A percentile compares a stretch with the other conserved stretches of the same genome.
phyloP scores from a whole-genome alignment of 1,139 yeast genomes.

The Yamadazyma sp. region DNA sequence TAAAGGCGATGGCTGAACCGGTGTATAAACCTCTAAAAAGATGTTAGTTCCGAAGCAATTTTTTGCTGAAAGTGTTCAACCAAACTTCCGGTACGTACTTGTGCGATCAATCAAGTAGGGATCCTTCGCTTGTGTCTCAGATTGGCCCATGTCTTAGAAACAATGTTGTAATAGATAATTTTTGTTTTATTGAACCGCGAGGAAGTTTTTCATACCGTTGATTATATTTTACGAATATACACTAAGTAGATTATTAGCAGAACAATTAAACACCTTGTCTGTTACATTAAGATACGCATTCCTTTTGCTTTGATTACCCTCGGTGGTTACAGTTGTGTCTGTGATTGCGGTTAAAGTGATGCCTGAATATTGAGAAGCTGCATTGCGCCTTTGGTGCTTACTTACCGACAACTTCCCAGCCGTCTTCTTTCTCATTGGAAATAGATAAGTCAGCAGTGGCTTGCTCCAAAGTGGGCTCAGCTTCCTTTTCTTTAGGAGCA shows the following conservation, averaged over 20 bases:
- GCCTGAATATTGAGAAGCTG: too few species aligned
- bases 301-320: background rate
- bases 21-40: conserved; percentile 13
- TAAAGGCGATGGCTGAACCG: conserved; percentile 60
- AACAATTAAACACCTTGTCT: background rate
- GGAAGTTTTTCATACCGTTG: background rate
- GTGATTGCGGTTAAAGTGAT: background rate
- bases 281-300: background rate
- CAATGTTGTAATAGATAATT: too few species aligned
- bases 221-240: conserved; percentile 2
- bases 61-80: background rate
- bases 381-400: too few species aligned
- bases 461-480: conserved; percentile 30
- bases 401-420: conserved; percentile 65
- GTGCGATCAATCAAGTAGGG: conserved; percentile 12
- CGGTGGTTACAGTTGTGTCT: background rate
- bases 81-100: conserved; percentile 11
- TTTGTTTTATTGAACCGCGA: background rate
- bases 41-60: conserved; percentile 10
- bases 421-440: conserved; percentile 31
- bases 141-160: conserved; percentile 3
- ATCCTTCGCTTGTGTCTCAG: background rate
- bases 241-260: background rate
- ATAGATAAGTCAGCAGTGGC: conserved; percentile 46
- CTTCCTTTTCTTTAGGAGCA: conserved; percentile 14